Base-by-base conservation (phyloP, 2,329 filamentous ascomycete species). In the Clarireedia paspali region DNA sequence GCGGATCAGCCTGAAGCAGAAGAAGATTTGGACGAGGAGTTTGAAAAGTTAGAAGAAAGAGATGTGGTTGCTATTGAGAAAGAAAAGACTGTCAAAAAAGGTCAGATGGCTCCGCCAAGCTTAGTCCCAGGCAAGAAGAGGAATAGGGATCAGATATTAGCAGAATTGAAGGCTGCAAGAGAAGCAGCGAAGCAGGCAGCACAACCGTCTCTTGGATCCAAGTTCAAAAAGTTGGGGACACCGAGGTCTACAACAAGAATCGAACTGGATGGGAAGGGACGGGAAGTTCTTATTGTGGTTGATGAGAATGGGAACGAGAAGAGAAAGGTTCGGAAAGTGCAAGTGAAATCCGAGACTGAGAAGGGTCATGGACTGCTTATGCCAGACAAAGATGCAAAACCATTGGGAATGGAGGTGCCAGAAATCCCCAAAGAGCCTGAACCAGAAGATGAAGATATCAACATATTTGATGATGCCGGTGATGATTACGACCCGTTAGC, bases 401-500 rank as follows among this genome's bases (percentile, higher is more conserved):
- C 82, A 0, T 71, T 85, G 0, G 84, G 83, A 0, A 85, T 86
- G 82, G 81, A 85, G 56, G 79, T 86, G 6, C 82, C 84, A 2
- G 81, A 84, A 51, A 73, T 77, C 39, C 70, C 76, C 46, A 74
- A 75, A 38, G 70, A 71, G 6, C 68, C 71, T 56, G 69, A 77
- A 9, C 72, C 79, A 60, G 76, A 81, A 20, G 74, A 81, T 39
- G 75, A 81, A 56, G 77, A 87, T 52, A 68, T 82, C 24, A 75
- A 86, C 62, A 88, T 88, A 6, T 88, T 88, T 60, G 83, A 82
- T 40, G 82, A 80, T 53, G 82, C 75, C 0, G 84, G 79, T 3
- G 82, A 83, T 56, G 84, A 87, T 63, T 88, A 88, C 66, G 77
- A 88, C 65, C 84, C 84, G 1, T 69, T 88, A 44, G 84, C 82